Evolutionary conservation across 768 basidiomycete species (phyloP).

Genomic region (Coprinopsis sp.): DNA sequence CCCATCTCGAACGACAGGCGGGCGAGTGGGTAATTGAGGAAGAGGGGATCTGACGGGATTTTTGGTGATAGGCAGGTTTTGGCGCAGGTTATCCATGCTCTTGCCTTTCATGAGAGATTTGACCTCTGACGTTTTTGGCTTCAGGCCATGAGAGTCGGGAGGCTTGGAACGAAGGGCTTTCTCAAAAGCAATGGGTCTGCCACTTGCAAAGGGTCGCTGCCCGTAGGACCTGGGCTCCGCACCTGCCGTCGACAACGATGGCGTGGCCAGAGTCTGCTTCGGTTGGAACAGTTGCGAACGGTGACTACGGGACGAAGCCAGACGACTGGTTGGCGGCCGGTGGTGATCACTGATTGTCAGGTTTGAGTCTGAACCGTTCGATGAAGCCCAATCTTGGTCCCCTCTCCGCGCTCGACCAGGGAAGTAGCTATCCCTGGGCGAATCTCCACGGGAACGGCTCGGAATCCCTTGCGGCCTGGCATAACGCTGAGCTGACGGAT

Average conservation of each 20-base stretch:
- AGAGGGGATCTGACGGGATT: slow-evolving; percentile 27
- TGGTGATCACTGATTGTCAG: slow-evolving; percentile 19
- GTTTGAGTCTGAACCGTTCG: not conserved
- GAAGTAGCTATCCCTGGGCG: slow-evolving; percentile 27
- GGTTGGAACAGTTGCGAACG: slow-evolving; percentile 6
- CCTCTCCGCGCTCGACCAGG: too few species aligned
- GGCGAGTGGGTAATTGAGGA: slow-evolving; percentile 30
- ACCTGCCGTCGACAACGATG: not conserved
- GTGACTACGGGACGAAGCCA: slow-evolving; percentile 9
- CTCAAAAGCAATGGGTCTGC: not conserved
- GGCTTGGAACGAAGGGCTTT: slow-evolving; percentile 10
- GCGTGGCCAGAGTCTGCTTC: not conserved
- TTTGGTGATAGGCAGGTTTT: slow-evolving; percentile 21
- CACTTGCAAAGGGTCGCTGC: slow-evolving; percentile 35
- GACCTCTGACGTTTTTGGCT: slow-evolving; percentile 18
- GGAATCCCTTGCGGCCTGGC: slow-evolving; percentile 24
- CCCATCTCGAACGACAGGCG: slow-evolving; percentile 20
- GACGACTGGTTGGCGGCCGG: not conserved
- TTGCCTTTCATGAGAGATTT: slow-evolving; percentile 32
- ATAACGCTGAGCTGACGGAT: slow-evolving; percentile 23
- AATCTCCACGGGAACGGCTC: slow-evolving; percentile 24
- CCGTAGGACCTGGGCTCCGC: slow-evolving; percentile 22
- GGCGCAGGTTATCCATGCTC: slow-evolving; percentile 54
- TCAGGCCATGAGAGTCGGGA: slow-evolving; percentile 8
- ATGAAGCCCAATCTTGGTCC: slow-evolving; percentile 1